Base-by-base conservation (phyloP, 2,329 filamentous ascomycete genomes). In the Colletotrichum graminicola region DNA sequence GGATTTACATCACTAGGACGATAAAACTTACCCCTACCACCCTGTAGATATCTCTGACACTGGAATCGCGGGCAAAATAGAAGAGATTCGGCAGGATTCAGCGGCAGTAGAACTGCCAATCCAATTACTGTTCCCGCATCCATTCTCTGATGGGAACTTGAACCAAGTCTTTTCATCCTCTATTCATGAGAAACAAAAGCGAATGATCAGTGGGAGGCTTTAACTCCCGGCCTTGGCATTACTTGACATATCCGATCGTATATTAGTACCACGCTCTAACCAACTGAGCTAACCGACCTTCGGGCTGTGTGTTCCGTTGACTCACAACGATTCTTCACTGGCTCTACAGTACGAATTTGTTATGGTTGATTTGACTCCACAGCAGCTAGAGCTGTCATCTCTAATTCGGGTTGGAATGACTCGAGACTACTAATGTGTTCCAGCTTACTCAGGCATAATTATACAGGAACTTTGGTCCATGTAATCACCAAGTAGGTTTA, bases 231-330 rank as follows among this genome's bases (percentile, higher is more conserved):
- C 69, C 69, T 72, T 69, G 69, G 69, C 65, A 72, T 72, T 55
- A 69, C 69, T 29, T 5, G 12, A 60, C 18, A 69, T 68, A 49
- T 36, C 52, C 5, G 59, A 12, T 68, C 39, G 43, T n/a, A 68
- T 72, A 69, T 69, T 72, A 72, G 69, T 72, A 72, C 69, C 69
- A 72, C 65, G 69, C 69, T 68, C 69, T 72, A 69, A 72, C 65
- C 65, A 72, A 72, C 69, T 72, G 69, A 71, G 68, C 68, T 71
- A 71, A 71, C 68, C 68, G 68, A 72, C 69, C 68, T 18, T 16
- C n/a, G 32, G 14, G 23, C 29, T 60, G 21, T 41, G 29, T n/a
- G n/a, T n/a, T n/a, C n/a, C n/a, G n/a, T n/a, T n/a, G n/a, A n/a
- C n/a, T n/a, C n/a, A n/a, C n/a, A n/a, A n/a, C n/a, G n/a, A n/a